A percentile compares a stretch with the other conserved stretches of the same genome.
Evolutionary conservation across 2,329 filamentous ascomycete species (phyloP).

Genomic region (Didymella lethalis): DNA sequence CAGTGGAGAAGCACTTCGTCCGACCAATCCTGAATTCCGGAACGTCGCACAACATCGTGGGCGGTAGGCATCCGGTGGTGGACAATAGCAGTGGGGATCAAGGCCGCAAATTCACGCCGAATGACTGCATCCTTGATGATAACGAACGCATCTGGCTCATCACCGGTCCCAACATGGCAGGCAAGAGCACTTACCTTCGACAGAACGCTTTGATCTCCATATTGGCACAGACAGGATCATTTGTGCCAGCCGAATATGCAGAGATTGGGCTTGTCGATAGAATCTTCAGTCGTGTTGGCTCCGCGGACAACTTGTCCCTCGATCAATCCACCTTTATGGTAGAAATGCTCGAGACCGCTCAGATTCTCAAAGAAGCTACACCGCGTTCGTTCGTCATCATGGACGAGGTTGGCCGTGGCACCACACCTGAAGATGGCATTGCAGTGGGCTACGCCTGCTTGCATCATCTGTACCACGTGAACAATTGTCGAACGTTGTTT

Average conservation of each 20-base stretch:
- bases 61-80: constrained; percentile 90
- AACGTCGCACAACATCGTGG: constrained; percentile 76
- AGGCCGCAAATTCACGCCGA: constrained; percentile 82
- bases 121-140: constrained; percentile 85
- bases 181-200: constrained; percentile 93
- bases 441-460: constrained; percentile 90
- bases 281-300: constrained; percentile 86
- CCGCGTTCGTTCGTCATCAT: constrained; percentile 88
- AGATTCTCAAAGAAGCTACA: constrained; percentile 87
- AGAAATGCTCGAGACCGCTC: constrained; percentile 96
- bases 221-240: constrained; percentile 89
- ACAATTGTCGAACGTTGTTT: constrained; percentile 82
- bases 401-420: constrained; percentile 96
- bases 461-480: constrained; percentile 80
- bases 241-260: constrained; percentile 87
- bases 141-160: constrained; percentile 74
- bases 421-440: constrained; percentile 88
- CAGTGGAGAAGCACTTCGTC: constrained; percentile 74
- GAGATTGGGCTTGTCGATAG: constrained; percentile 93
- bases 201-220: constrained; percentile 96
- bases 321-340: constrained; percentile 99
- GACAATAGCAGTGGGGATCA: constrained; percentile 81
- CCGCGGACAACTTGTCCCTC: constrained; percentile 91
- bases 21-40: constrained; percentile 74
- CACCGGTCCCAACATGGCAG: constrained; percentile 95